Base-by-base conservation (phyloP, 75 land plant genomes). In the Selaginella moellendorffii region DNA sequence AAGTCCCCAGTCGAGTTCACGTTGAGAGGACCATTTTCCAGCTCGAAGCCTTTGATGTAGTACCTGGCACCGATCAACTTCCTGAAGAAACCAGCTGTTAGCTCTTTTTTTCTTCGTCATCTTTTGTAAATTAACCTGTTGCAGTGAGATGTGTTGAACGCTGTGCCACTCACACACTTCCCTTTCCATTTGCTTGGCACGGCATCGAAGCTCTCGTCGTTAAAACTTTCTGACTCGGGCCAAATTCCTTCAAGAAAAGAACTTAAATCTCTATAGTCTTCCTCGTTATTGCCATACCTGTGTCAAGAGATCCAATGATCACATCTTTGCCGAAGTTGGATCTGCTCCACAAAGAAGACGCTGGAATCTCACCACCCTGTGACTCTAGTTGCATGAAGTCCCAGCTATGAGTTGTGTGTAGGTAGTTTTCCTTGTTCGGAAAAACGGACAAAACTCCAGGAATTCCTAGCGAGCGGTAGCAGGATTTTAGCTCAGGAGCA, bases 281-380 rank as follows among this genome's bases (percentile, higher is more conserved):
- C 8, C 12, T 2, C 53, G 29, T 27, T 29, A 54, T 53, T 52
- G 1, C 20, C 30, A 61, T 67, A 79, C 97, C 97, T 54, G 96
- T 82, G 71, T 92, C 97, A 46, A 92, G 73, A 25, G 85, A 31
- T 1, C 97, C 97, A 22, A 92, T 64, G 9, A 92, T 81, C 51
- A 88, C 18, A 56, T 56, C 59, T 19, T 21, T 56, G n/a, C 59
- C 59, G n/a, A 56, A 56, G 24, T 8, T 56, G n/a, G 59, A 56
- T 56, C n/a, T 56, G 21, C 9, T 56, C 59, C 59, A 56, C 2
- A 56, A n/a, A 56, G 59, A 56, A n/a, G 21, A 2, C 21, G 21
- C n/a, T 25, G 24, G 23, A 56, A 56, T 19, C 8, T 21, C 9
- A 9, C 24, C 24, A 9, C 9, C 24, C 5, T 21, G 5, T n/a